Evolutionary conservation across 2,329 filamentous ascomycete genomes (phyloP), one percentile per base, ranked within the genome.

Genomic region (Sordariomycetes sp.): DNA sequence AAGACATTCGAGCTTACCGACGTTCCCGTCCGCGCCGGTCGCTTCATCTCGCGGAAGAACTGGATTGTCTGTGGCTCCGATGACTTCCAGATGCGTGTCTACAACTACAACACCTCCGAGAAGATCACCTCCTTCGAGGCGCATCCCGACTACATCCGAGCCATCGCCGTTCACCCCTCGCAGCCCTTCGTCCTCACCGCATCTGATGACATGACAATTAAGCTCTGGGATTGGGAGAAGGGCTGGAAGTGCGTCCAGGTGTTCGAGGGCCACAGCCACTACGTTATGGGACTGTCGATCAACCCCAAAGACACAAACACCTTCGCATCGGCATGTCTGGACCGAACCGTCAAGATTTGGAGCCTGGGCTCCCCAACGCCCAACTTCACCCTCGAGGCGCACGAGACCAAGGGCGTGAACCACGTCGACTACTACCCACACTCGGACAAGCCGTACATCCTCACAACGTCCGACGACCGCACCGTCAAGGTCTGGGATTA

Each of bases 401-500:
- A 96, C 55, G 90, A 96, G 63, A 86, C 85, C 25, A 95, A 95
- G 68, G 90, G 90, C 50, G 92, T 98, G 43, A 98, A 98, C 63
- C 86, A 94, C 54, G 88, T 98, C 48, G 92, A 98, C 54, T 98
- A 82, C 63, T 82, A 82, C 51, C 78, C 78, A 9, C 77, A 81
- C 50, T 79, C 76, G 46, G 79, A 82, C 53, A 82, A 82, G 57
- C 79, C 79, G 18, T 96, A 98, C 54, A 79, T 98, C 30, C 79
- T 98, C 43, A 98, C 92, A 17, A 95, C 90, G 11, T 94, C 87
- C 7, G 92, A 98, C 57, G 92, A 96, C 60, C 79, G 86, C 49
- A 96, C 90, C 1, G 86, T 96, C 49, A 96, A 96, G 70, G 78
- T 98, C 36, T 98, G 92, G 90, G 92, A 98, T 56, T 96, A 98